phyloP scores from a whole-genome alignment of 2,329 filamentous ascomycete species.

The Pseudocercospora fuligena region DNA sequence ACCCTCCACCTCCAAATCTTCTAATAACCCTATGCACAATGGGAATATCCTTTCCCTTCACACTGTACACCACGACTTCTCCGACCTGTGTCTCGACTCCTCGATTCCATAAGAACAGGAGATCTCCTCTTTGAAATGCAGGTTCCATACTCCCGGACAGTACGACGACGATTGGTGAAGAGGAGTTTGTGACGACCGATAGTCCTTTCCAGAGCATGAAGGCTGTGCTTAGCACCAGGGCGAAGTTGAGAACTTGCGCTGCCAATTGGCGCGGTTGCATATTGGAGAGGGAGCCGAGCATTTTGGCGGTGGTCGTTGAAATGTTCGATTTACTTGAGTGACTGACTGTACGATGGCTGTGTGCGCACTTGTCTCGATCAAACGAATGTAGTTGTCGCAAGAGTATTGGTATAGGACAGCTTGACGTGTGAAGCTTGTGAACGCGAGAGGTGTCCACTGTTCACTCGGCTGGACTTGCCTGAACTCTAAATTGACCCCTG shows the following conservation, averaged over 20 bases:
- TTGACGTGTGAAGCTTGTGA: neutral
- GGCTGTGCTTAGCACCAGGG: slow-evolving; percentile 83
- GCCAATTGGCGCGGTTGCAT: slow-evolving; percentile 80
- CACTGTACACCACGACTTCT: slow-evolving; percentile 80
- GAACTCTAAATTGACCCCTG: neutral
- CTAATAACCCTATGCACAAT: slow-evolving; percentile 94
- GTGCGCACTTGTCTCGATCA: neutral
- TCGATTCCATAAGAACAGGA: slow-evolving; percentile 78
- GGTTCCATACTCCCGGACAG: slow-evolving; percentile 84
- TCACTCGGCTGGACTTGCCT: neutral
- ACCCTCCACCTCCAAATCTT: slow-evolving; percentile 62
- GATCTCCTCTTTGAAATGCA: slow-evolving; percentile 77
- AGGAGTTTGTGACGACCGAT: slow-evolving; percentile 71
- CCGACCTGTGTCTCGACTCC: slow-evolving; percentile 67
- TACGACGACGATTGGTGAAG: slow-evolving; percentile 77
- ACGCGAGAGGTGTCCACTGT: neutral
- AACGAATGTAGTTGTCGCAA: neutral
- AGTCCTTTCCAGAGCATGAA: slow-evolving; percentile 94
- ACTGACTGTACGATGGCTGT: neutral
- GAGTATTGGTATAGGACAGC: neutral
- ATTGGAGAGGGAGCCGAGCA: slow-evolving; percentile 69
- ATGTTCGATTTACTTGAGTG: neutral
- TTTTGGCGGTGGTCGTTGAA: slow-evolving; percentile 45
- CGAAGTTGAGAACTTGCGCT: slow-evolving; percentile 86
- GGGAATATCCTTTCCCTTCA: slow-evolving; percentile 91